Conservation (phyloP, 2,329 filamentous ascomycete species). For the Aspergillus clavatus region DNA sequence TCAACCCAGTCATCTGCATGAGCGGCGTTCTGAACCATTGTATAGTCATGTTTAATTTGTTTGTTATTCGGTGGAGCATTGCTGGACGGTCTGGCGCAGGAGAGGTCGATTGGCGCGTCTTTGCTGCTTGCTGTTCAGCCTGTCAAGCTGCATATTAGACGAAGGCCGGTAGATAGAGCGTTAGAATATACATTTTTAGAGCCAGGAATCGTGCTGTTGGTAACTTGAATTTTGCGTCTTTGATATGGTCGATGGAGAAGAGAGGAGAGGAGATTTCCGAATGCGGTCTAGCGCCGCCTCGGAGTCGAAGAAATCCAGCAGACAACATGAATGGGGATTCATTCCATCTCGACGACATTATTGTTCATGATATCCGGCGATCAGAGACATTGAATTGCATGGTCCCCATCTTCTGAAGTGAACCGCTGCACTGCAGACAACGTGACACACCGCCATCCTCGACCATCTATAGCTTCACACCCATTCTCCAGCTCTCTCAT, state of each 20-base stretch:
- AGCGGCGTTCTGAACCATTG: not conserved
- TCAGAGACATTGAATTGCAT: too few relatives aligned
- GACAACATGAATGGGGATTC: too few relatives aligned
- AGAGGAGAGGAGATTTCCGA: not conserved
- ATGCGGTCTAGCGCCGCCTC: not conserved
- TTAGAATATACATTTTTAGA: not conserved
- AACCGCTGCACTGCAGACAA: too few relatives aligned
- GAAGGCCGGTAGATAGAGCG: not conserved
- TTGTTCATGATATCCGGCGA: too few relatives aligned
- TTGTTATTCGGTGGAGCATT: conserved; percentile 2
- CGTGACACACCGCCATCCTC: not conserved
- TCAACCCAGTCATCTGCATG: not conserved
- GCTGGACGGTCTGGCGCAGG: conserved; percentile 2
- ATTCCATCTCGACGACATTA: too few relatives aligned
- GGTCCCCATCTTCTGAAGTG: too few relatives aligned
- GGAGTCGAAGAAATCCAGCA: not conserved
- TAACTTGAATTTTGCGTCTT: too few relatives aligned
- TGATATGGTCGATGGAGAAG: too few relatives aligned
- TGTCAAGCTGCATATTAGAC: not conserved
- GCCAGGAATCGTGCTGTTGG: too few relatives aligned
- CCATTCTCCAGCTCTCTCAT: not conserved
- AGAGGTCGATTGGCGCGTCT: not conserved
- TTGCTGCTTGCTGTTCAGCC: not conserved
- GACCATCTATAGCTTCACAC: not conserved
- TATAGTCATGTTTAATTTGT: conserved; percentile 7